phyloP scores from a whole-genome alignment of 108 stramenopile species.

The Conticribra weissflogii region DNA sequence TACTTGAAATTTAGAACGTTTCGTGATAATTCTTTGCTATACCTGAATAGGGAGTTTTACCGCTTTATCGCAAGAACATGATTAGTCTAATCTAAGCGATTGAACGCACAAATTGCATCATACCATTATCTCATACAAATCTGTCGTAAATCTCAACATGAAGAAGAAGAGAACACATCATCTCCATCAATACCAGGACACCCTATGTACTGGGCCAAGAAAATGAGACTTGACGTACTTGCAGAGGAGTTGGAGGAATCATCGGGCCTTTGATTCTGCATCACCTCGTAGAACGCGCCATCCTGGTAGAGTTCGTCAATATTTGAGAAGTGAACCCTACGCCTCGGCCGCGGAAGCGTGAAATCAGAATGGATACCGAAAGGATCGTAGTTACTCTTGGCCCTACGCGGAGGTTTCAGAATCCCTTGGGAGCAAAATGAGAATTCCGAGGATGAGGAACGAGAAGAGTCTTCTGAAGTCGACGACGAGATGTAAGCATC shows the following conservation, averaged over 20 bases:
- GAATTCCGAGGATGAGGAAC: slow-evolving; percentile 2
- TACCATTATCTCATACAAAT: too few species aligned
- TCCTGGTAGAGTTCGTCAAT: slow-evolving; percentile 4
- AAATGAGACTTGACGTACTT: slow-evolving; percentile 4
- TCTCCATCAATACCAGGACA: neutral
- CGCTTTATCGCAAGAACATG: too few species aligned
- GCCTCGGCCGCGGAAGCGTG: neutral
- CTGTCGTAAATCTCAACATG: too few species aligned
- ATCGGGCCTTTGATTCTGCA: neutral
- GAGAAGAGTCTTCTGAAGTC: neutral
- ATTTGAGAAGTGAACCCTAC: slow-evolving; percentile 13
- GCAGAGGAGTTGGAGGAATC: slow-evolving; percentile 8
- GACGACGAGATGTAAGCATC: neutral
- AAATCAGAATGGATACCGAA: slow-evolving; percentile 23
- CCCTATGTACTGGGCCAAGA: neutral
- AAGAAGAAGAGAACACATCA: too few species aligned
- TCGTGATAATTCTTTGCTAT: too few species aligned
- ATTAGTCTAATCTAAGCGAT: too few species aligned
- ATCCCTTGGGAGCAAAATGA: slow-evolving; percentile 9
- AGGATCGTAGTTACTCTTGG: slow-evolving; percentile 16
- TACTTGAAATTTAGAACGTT: too few species aligned
- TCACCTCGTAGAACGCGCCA: neutral
- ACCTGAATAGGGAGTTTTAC: too few species aligned
- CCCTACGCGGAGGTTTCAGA: slow-evolving; percentile 21
- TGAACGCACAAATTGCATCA: too few species aligned